phyloP scores from a whole-genome alignment of 2,329 filamentous ascomycete genomes.

The Trichoderma lentiforme region DNA sequence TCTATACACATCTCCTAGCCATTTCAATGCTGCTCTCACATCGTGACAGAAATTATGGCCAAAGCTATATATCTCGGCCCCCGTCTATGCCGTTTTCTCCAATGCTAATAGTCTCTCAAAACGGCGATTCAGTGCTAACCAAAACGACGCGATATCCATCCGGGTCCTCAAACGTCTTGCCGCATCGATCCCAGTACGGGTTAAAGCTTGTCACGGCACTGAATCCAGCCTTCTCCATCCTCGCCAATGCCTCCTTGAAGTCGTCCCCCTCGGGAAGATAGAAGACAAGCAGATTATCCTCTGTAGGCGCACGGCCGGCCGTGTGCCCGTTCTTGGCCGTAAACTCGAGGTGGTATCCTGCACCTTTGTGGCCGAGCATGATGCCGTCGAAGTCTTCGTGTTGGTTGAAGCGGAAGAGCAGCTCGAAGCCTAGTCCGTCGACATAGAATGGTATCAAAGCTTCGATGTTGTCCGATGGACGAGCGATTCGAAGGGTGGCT shows the following conservation, averaged over 20 bases:
- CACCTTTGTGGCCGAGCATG: constrained; percentile 38
- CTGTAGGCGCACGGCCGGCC: constrained; percentile 36
- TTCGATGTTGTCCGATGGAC: constrained; percentile 38
- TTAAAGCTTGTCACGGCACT: constrained; percentile 38
- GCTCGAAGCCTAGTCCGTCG: constrained; percentile 38
- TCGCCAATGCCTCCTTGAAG: constrained; percentile 30
- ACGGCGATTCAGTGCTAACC: constrained; percentile 28
- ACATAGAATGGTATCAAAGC: constrained; percentile 41
- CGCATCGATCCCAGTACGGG: constrained; percentile 44
- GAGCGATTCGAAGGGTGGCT: constrained; percentile 40
- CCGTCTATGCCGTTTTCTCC: background rate
- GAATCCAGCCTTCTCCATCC: constrained; percentile 36
- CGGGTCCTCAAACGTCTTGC: constrained; percentile 43
- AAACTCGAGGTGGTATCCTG: constrained; percentile 44
- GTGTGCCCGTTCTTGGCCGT: constrained; percentile 34
- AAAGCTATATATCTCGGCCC: background rate
- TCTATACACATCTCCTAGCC: background rate
- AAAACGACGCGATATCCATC: constrained; percentile 46
- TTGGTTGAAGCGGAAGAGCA: constrained; percentile 33
- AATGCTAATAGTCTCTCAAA: background rate
- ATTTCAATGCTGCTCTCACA: background rate
- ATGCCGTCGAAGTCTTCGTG: constrained; percentile 41
- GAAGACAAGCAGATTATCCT: constrained; percentile 44
- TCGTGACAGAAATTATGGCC: background rate
- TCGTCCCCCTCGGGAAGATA: constrained; percentile 36